Base-by-base conservation (phyloP, 2,329 filamentous ascomycete species). In the Periconia digitata region DNA sequence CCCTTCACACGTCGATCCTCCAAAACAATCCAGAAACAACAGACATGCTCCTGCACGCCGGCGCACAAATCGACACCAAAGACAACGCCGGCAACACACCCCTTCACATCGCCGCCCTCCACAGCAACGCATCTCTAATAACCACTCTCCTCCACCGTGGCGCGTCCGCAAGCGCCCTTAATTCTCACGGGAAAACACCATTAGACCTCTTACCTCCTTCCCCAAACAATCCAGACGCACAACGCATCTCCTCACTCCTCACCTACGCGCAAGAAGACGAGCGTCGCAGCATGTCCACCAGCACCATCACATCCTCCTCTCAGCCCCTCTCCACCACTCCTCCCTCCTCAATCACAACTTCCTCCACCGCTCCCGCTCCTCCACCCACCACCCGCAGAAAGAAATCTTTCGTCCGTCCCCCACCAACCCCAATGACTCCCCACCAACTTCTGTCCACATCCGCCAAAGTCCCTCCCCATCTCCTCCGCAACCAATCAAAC, bases 1-100 rank as follows among this genome's bases (percentile, higher is more conserved):
- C 64, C 10, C 46, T 68, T 5, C 61, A 59, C 41, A 32, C 59
- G 10, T 61, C 63, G 8, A 54, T 55, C 0, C 51, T 58, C 38
- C 48, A 53, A 7, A 62, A 61, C 1, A 49, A 50, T 18, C 56
- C 47, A 54, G 56, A 66, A 43, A 58, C 66, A 22, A 46, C 46
- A 1, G 56, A 62, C 8, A 6, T 49, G 2, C 47, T 68, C 1
- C 41, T 67, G 10, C 46, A 49, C n/a, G 48, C 50, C 1, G 54
- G 58, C 13, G 59, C 62, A 1, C 58, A 54, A 20, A 22, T 57
- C 3, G 43, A 60, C 27, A 37, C 43, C 1, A 21, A 47, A 32
- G 62, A 66, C 27, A 41, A 10, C 6, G 53, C 58, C 7, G 58
- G 58, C 13, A 57, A 62, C 18, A 60, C 61, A 15, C 43, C 52